Evolutionary conservation across 345 rosid species (phyloP), one percentile per base, ranked within the genome.

Genomic region (Angophora floribunda): DNA sequence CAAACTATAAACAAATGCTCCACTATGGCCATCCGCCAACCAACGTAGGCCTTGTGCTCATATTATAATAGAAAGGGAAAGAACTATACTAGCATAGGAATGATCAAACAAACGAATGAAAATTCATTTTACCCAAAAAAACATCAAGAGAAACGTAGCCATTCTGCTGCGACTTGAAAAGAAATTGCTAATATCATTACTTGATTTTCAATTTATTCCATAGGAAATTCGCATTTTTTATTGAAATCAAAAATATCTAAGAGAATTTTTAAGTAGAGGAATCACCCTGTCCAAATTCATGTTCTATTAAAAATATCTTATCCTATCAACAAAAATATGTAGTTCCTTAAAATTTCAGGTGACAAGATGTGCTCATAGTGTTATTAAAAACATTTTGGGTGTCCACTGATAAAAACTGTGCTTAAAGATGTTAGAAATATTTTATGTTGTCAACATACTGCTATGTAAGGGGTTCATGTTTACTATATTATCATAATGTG

Each of bases 361-460:
- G 26, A 21, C 24, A 7, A 53, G 26, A 53, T 53, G 9, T 0
- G 4, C 4, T 53, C 0, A 53, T 53, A 7, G 9, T 53, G 24
- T 53, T 53, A 53, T 3, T 52, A 53, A 53, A 53, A 53, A 53
- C 10, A 53, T 53, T 3, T 1, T 53, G 10, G 59, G 59, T 53
- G 59, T 21, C 10, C 10, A 52, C 3, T 0, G 0, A 53, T 53
- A 24, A 53, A 53, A 53, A 7, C 11, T 0, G 11, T 53, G 26
- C 59, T 21, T 53, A 53, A 53, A 53, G 9, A 53, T 7, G 24
- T 53, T 53, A 53, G 24, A 53, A 17, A 19, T 53, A 53, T 19
- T 4, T 19, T 53, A 7, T 19, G 57, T 53, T 53, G 9, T 19
- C 4, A 0, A 53, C 0, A 0, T 6, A 53, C 0, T 19, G 1